phyloP scores from a whole-genome alignment of 495 filamentous ascomycete species.

The Penicillium egyptiacum region DNA sequence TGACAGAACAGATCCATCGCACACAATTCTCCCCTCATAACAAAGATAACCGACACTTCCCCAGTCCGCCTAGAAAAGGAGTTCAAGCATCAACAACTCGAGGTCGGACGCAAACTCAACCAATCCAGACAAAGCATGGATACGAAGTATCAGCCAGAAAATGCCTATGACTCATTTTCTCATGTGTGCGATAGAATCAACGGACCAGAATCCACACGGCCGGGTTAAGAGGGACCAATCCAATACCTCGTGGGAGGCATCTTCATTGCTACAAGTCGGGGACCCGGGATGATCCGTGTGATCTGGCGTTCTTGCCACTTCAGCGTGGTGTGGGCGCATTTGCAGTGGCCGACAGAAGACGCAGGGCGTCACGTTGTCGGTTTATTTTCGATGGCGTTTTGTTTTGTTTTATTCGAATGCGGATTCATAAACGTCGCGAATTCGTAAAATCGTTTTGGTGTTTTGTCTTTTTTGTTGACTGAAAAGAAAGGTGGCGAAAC shows the following conservation, averaged over 20 bases:
- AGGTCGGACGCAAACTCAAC: conserved; percentile 45
- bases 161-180: conserved; percentile 27
- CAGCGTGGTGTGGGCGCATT: conserved; percentile 19
- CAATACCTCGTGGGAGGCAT: conserved; percentile 29
- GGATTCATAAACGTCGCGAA: conserved; percentile 12
- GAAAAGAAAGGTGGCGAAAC: background rate
- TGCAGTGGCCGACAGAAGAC: conserved; percentile 14
- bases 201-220: conserved; percentile 38
- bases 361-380: conserved; percentile 6
- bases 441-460: conserved; percentile 12
- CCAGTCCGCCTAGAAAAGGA: conserved; percentile 25
- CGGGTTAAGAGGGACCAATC: conserved; percentile 48
- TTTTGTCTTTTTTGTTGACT: conserved; percentile 12
- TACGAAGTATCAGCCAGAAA: conserved; percentile 1
- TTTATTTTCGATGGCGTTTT: conserved; percentile 16
- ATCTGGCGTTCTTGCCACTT: conserved; percentile 31
- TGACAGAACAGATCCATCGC: conserved; percentile 11
- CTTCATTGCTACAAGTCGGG: conserved; percentile 53
- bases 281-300: conserved; percentile 37
- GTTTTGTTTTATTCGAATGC: conserved; percentile 16
- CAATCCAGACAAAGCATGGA: conserved; percentile 14
- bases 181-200: conserved; percentile 20
- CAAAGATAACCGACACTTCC: conserved; percentile 1
- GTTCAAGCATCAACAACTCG: conserved; percentile 41
- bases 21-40: conserved; percentile 4